phyloP scores from a whole-genome alignment of 805 yeast species.

The Spathaspora arborariae region DNA sequence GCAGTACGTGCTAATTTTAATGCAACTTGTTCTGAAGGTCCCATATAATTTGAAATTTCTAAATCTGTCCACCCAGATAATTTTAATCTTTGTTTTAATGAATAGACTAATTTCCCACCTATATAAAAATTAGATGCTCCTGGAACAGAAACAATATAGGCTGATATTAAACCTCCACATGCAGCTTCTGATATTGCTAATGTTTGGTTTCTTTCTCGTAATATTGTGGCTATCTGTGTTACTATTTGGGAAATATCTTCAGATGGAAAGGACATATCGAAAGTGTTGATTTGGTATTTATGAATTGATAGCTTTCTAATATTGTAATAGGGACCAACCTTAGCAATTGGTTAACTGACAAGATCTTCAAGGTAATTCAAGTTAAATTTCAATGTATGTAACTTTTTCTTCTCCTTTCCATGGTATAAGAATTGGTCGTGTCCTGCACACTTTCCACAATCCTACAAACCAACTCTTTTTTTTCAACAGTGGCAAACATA shows the following conservation, averaged over 20 bases:
- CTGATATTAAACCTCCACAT: constrained; percentile 82
- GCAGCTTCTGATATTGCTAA: constrained; percentile 84
- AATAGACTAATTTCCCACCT: constrained; percentile 80
- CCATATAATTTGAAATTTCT: constrained; percentile 71
- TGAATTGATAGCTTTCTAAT: neutral
- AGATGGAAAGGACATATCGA: constrained; percentile 52
- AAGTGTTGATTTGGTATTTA: neutral
- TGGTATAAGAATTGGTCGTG: neutral
- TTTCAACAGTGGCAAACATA: constrained; percentile 7
- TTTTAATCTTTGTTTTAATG: constrained; percentile 68
- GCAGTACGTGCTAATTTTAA: constrained; percentile 73
- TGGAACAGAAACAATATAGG: constrained; percentile 76
- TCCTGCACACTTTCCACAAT: neutral
- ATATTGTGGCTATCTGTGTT: constrained; percentile 51
- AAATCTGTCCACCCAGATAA: constrained; percentile 74
- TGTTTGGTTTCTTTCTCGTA: constrained; percentile 55
- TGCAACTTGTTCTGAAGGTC: constrained; percentile 77
- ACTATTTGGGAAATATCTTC: constrained; percentile 49
- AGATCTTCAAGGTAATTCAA: no score
- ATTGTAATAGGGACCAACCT: no score
- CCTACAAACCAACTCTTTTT: neutral
- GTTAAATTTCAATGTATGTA: no score
- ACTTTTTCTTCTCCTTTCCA: no score
- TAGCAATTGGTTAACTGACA: no score
- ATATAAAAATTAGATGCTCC: constrained; percentile 83